Base-by-base conservation (phyloP, 768 basidiomycete genomes). In the Phaeolepiota aurea region DNA sequence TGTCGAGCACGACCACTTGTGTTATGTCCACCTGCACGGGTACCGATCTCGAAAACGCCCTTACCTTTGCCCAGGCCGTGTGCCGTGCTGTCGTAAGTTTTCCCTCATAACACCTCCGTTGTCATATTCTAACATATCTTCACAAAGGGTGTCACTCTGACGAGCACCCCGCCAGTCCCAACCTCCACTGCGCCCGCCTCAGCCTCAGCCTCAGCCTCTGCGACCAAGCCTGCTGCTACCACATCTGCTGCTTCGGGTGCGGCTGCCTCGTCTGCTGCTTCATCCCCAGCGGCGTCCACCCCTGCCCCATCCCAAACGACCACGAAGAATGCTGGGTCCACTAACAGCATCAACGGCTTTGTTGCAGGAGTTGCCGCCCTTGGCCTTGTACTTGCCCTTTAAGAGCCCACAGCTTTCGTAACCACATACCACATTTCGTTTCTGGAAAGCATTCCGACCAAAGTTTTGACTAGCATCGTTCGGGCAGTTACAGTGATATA, bases 101-200 rank as follows among this genome's bases (percentile, higher is more conserved):
- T 14, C 11, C 39, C 13, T 40, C n/a, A 32, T 32, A 23, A 2
- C 16, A 33, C 15, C 16, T 9, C 37, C 35, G 3, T 20, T 31
- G 33, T 31, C 33, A 34, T 23, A n/a, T 43, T 32, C 40, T 36
- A 31, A 38, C 32, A 19, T 20, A 20, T 44, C 21, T 35, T 33
- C 40, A n/a, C 46, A 12, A 46, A 80, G 77, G 76, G 76, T 43
- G 73, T 81, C 3, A 76, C 72, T 4, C 57, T 81, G 46, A 68
- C 55, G 14, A 50, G 59, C 18, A 46, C 58, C 15, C 44, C 64
- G 13, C n/a, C 32, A 19, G 30, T 54, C 15, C 22, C 50, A 11
- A 22, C 48, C 25, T n/a, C 44, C 21, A 14, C 46, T 34, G 20
- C 40, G 12, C 21, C 50, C 21, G 19, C 12, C 18, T 13, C 42